Percentiles rank a stretch among this genome's conserved stretches.
Conservation (phyloP, 768 basidiomycete genomes). For the Termitomyces sp. region DNA sequence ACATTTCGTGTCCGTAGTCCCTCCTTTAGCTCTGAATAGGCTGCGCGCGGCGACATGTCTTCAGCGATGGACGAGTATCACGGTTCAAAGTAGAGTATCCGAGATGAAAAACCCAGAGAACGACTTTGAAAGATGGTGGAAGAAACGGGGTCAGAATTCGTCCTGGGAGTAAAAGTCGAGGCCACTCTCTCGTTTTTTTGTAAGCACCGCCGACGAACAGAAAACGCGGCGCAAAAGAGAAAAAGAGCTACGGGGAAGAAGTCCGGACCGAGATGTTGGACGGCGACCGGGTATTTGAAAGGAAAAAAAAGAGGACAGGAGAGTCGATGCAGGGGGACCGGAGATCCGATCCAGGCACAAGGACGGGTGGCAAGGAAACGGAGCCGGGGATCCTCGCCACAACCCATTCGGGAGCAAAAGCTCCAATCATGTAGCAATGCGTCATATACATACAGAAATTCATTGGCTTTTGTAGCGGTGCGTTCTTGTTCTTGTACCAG, state of each 20-base stretch:
- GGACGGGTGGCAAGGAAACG: conserved; percentile 19
- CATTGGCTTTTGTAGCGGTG: not conserved
- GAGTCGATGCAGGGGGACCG: conserved; percentile 12
- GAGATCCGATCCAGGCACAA: conserved; percentile 34
- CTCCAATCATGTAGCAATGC: not conserved
- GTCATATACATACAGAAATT: not conserved
- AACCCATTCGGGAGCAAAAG: not conserved
- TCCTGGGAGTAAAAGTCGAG: not conserved
- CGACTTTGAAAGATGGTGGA: conserved; percentile 16
- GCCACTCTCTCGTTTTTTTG: not conserved
- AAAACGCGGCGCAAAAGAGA: not conserved
- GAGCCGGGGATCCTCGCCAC: conserved; percentile 9
- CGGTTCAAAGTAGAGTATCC: conserved; percentile 13
- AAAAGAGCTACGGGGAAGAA: not conserved
- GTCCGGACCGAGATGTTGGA: conserved; percentile 12
- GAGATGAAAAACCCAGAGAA: conserved; percentile 22
- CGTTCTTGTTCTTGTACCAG: not conserved
- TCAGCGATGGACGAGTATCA: conserved; percentile 6
- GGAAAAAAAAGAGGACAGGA: conserved; percentile 14
- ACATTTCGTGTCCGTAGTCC: conserved; percentile 17
- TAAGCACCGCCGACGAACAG: not conserved
- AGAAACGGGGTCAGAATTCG: too few relatives aligned
- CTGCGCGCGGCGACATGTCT: conserved; percentile 23
- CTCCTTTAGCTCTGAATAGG: conserved; percentile 16
- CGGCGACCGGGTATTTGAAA: conserved; percentile 11